Conservation (phyloP, 805 yeast genomes). For the Dipodascus albidus region DNA sequence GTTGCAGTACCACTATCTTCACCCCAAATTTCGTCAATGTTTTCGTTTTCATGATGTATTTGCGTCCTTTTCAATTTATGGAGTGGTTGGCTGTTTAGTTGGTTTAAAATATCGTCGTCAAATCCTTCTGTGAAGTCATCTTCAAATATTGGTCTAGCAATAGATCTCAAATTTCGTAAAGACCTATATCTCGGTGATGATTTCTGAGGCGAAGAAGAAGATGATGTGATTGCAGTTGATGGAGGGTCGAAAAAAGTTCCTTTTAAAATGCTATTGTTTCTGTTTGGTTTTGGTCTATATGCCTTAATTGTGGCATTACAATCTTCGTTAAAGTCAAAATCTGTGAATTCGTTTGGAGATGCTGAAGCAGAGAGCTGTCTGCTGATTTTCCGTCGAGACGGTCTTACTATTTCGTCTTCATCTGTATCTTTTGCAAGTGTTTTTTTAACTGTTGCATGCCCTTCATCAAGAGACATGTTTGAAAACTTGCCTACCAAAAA, state of each 20-base stretch:
- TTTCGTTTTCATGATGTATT: constrained; percentile 3
- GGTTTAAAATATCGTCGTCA: constrained; percentile 6
- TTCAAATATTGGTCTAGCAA: neutral
- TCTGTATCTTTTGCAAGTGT: neutral
- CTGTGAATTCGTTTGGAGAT: neutral
- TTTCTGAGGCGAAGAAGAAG: neutral
- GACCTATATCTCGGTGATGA: neutral
- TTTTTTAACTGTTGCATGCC: neutral
- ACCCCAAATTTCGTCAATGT: constrained; percentile 6
- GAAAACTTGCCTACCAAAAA: neutral
- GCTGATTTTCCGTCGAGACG: neutral
- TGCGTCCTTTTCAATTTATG: neutral
- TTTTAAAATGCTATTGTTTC: neutral
- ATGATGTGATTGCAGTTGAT: neutral
- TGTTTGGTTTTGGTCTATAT: neutral
- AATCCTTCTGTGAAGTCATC: constrained; percentile 13
- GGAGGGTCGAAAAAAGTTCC: neutral
- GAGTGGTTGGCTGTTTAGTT: neutral
- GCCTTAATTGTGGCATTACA: constrained; percentile 2
- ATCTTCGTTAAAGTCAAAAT: neutral
- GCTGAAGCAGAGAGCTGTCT: neutral
- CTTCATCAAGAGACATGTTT: neutral
- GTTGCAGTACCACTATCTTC: constrained; percentile 8
- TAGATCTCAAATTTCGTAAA: neutral
- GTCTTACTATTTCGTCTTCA: neutral